These are phyloP conservation scores for Leccinellum luteum DNA, from an alignment of 768 basidiomycete genomes.

Conservation along the genomic window DNA sequence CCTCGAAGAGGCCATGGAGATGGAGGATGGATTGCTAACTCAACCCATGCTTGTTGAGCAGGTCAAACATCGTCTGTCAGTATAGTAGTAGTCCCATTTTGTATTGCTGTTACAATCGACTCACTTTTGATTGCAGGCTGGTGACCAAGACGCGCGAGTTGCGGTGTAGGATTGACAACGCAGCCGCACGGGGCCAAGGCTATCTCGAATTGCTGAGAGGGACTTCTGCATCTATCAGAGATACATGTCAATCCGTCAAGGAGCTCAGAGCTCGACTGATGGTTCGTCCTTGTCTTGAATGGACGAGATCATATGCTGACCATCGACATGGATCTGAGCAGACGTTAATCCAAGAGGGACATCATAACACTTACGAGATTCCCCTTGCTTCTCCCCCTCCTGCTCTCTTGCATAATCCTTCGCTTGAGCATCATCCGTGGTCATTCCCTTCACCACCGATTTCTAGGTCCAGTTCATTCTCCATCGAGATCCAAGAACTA, in stretches of 20 bases:
- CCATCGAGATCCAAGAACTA: no score
- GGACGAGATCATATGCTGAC: background rate
- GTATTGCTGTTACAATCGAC: background rate
- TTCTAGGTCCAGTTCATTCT: no score
- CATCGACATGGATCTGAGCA: background rate
- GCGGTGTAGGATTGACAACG: background rate
- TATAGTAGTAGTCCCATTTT: background rate
- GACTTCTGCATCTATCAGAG: no score
- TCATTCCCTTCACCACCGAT: no score
- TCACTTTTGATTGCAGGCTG: background rate
- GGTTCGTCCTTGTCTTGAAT: background rate
- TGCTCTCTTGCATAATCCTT: background rate
- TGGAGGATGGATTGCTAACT: background rate
- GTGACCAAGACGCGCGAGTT: background rate
- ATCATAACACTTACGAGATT: background rate
- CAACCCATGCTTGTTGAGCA: background rate
- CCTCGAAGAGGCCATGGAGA: background rate
- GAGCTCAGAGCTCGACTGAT: background rate
- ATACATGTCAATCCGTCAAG: background rate
- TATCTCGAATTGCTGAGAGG: background rate
- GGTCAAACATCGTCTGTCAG: no score
- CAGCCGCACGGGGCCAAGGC: no score
- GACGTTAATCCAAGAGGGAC: background rate
- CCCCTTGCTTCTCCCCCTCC: accelerated
- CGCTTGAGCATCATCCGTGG: background rate